Percentiles rank a stretch among this genome's conserved stretches.
These are phyloP conservation scores for Colletotrichum godetiae DNA, from an alignment of 2,329 filamentous ascomycete genomes.

Conservation along the genomic window DNA sequence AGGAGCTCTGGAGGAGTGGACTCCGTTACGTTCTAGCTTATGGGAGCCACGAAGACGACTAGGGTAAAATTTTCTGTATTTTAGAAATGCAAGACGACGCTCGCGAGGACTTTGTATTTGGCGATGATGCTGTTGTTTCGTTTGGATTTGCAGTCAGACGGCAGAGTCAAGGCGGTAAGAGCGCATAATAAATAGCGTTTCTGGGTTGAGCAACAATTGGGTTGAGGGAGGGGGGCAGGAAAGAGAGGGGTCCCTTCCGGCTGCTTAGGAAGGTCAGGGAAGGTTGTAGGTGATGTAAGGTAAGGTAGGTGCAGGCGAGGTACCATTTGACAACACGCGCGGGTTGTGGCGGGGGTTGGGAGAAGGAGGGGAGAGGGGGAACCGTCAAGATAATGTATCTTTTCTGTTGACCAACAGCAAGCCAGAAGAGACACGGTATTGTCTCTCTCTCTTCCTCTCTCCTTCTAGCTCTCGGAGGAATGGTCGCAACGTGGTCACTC, in stretches of 20 bases:
- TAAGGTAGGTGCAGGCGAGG: constrained; percentile 6
- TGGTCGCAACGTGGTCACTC: constrained; percentile 1
- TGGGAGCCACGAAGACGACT: not conserved
- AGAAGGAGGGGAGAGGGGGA: not conserved
- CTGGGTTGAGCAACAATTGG: constrained; percentile 7
- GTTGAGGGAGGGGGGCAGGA: not conserved
- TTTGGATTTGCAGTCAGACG: constrained; percentile 6
- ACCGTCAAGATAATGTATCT: constrained; percentile 7
- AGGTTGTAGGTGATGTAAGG: not conserved
- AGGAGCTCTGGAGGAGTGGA: not conserved
- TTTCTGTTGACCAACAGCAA: not conserved
- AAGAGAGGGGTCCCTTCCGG: not conserved
- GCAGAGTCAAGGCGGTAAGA: constrained; percentile 19
- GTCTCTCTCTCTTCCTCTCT: not conserved
- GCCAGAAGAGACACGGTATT: constrained; percentile 18
- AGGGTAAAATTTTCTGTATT: not conserved
- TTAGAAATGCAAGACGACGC: not conserved
- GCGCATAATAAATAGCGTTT: constrained; percentile 34
- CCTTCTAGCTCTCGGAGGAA: not conserved
- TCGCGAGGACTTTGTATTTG: not conserved
- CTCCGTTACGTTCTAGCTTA: not conserved
- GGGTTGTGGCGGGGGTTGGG: constrained; percentile 13
- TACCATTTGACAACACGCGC: not conserved
- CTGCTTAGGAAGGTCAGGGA: not conserved
- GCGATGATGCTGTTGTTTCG: not conserved